phyloP scores from a whole-genome alignment of 73 alveolate genomes.

The Symbiodinium natans region DNA sequence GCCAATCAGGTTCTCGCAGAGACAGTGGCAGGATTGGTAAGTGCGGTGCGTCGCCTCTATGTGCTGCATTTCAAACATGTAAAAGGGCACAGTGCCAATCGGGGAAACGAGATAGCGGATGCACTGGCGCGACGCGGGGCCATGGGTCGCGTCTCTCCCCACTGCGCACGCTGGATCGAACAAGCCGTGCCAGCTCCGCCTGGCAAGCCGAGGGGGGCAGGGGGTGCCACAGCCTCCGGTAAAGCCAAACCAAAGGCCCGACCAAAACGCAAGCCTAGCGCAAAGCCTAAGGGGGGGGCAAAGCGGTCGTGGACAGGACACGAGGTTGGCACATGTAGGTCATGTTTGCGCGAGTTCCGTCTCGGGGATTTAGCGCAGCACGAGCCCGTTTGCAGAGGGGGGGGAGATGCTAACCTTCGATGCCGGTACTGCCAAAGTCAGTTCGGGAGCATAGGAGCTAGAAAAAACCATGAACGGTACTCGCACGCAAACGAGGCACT shows the following conservation, averaged over 20 bases:
- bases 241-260: not conserved
- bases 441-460: not conserved
- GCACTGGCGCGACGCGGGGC: no score
- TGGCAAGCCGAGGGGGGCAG: not conserved
- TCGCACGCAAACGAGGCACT: not conserved
- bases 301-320: not conserved
- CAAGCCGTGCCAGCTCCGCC: not conserved
- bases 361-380: not conserved
- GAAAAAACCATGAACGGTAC: constrained; percentile 2
- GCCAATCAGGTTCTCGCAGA: not conserved
- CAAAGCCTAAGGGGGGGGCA: not conserved
- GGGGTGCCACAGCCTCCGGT: no score
- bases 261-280: not conserved
- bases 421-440: not conserved
- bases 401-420: not conserved
- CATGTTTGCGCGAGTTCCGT: not conserved
- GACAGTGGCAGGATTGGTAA: not conserved
- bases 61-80: not conserved
- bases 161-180: not conserved
- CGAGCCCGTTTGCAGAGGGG: not conserved
- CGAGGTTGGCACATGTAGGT: not conserved
- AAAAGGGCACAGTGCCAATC: not conserved
- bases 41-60: not conserved
- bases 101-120: not conserved
- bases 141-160: constrained; percentile 21